phyloP scores from a whole-genome alignment of 1,284 basidiomycete genomes.

The Malassezia obtusa region DNA sequence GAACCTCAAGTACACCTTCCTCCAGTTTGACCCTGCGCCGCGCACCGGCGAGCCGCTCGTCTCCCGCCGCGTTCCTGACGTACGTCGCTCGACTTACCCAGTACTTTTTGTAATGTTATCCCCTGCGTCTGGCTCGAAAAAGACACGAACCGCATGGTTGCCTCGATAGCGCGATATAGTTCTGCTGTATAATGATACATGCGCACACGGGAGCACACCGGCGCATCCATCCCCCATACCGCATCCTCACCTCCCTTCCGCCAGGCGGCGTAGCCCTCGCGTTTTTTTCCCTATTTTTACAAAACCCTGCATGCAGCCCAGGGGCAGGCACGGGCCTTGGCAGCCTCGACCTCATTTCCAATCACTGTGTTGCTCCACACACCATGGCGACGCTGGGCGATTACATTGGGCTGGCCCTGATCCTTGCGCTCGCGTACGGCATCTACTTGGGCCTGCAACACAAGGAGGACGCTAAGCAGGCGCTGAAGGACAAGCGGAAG shows the following conservation, averaged over 20 bases:
- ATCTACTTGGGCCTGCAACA: slow-evolving; percentile 2
- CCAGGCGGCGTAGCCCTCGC: no score
- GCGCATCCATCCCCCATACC: background rate
- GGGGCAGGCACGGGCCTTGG: background rate
- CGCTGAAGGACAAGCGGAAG: background rate
- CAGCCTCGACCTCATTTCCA: no score
- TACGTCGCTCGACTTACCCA: slow-evolving; percentile 1
- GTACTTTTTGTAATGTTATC: slow-evolving; percentile 14
- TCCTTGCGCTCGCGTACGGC: slow-evolving; percentile 3
- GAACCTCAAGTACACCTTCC: slow-evolving; percentile 85
- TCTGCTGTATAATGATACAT: slow-evolving; percentile 1
- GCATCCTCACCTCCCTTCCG: background rate
- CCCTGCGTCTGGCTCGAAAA: background rate
- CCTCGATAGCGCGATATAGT: no score
- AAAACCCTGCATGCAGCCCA: background rate
- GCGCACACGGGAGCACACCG: no score
- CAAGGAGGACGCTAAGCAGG: slow-evolving; percentile 3
- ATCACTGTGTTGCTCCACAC: no score
- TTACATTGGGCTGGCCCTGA: slow-evolving; percentile 9
- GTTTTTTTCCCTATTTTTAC: background rate
- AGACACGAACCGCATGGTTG: background rate
- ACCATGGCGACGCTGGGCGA: slow-evolving; percentile 11
- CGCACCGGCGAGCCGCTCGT: slow-evolving; percentile 95
- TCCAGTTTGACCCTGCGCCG: slow-evolving; percentile 99
- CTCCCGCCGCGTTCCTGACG: slow-evolving; percentile 90